These are phyloP conservation scores for Vitis rotundifolia DNA, from an alignment of 164 flowering plant genomes.

Conservation along the genomic window DNA sequence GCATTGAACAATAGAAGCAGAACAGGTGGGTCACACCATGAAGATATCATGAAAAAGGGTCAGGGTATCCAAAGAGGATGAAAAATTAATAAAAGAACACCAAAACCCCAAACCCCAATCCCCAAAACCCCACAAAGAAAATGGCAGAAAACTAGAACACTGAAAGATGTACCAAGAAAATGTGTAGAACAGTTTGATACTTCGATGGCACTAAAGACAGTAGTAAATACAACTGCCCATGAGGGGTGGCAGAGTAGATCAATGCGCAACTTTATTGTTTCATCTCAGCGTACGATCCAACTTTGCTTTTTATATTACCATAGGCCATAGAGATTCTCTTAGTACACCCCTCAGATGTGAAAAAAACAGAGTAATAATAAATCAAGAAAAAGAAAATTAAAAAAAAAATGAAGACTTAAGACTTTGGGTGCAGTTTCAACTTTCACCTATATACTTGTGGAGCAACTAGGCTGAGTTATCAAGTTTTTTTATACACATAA, in stretches of 20 bases:
- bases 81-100: neutral
- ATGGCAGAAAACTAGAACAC: neutral
- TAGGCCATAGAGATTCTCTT: conserved; percentile 27
- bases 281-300: conserved; percentile 5
- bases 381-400: neutral
- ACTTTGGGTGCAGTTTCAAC: too few relatives aligned
- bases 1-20: neutral
- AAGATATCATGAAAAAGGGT: conserved; percentile 13
- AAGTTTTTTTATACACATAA: too few relatives aligned
- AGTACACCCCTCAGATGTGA: conserved; percentile 10
- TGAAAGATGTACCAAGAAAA: neutral
- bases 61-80: conserved; percentile 29
- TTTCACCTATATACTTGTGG: too few relatives aligned
- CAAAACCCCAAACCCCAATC: too few relatives aligned
- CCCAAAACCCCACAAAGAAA: neutral
- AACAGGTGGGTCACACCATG: conserved; percentile 3
- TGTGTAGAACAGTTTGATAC: neutral
- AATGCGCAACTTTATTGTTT: neutral
- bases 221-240: conserved; percentile 13
- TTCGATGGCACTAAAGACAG: neutral
- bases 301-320: neutral
- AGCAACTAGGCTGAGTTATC: too few relatives aligned
- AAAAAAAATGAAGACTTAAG: too few relatives aligned
- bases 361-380: neutral
- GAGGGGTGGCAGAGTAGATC: conserved; percentile 1